Conservation (phyloP, 179 eudicot genomes). For the Silene vulgaris region DNA sequence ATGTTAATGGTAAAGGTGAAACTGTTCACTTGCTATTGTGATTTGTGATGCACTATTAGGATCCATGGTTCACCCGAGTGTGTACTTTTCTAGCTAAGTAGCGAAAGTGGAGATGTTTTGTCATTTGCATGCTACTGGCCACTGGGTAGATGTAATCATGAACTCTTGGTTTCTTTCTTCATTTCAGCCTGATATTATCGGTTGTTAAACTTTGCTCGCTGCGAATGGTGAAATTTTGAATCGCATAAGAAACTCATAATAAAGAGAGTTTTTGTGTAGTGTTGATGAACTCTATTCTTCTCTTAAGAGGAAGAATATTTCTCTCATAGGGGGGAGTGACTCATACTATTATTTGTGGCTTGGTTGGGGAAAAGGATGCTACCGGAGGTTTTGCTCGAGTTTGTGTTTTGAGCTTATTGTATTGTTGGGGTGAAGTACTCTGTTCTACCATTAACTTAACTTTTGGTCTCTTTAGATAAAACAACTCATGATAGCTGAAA, state of each 20-base stretch:
- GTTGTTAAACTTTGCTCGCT: not conserved
- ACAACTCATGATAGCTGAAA: not conserved
- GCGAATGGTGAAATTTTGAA: not conserved
- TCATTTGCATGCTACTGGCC: conserved; percentile 1
- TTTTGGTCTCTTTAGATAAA: not conserved
- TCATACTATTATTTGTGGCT: not conserved
- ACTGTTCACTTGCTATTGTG: not conserved
- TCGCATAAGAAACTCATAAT: not conserved
- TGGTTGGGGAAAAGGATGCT: not conserved
- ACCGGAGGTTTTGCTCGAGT: not conserved
- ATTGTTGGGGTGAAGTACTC: not conserved
- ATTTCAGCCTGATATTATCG: not conserved
- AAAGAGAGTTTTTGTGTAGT: not conserved
- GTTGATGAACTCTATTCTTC: not conserved
- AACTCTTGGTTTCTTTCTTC: not conserved
- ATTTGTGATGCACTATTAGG: not conserved
- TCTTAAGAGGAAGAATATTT: not conserved
- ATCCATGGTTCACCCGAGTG: not conserved
- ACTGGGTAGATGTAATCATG: not conserved
- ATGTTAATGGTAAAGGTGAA: not conserved
- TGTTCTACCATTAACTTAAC: not conserved
- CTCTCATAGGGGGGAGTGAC: not conserved
- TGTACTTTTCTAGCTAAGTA: not conserved
- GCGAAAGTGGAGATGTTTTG: not conserved
- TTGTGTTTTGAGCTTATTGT: not conserved